Evolutionary conservation across 2,329 filamentous ascomycete genomes (phyloP), one percentile per base, ranked within the genome.

Genomic region (Coniochaeta hoffmannii): DNA sequence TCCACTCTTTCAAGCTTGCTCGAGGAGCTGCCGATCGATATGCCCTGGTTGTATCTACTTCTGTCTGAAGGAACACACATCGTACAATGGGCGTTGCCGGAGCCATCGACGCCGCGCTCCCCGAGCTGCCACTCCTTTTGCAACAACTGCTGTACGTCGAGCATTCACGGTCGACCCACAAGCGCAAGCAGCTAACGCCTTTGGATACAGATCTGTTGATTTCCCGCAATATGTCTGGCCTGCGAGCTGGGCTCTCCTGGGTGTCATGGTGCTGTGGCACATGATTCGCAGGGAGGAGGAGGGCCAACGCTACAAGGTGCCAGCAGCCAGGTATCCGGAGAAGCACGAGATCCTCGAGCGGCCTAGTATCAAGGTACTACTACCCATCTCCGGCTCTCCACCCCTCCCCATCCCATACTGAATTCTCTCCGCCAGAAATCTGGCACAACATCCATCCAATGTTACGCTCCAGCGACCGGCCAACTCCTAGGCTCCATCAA

Each of bases 391-490:
- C 28, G 24, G 24, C n/a, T 14, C 2, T 49, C 5, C 7, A 6
- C 15, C 5, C n/a, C 15, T 11, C 17, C 30, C 17, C 49, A 41
- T 24, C 6, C 41, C 30, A 55, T 64, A 51, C 65, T 58, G 14
- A 24, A 50, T 24, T 32, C 14, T 34, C 54, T n/a, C 5, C n/a
- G 28, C 14, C 57, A 83, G 78, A 68, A 82, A n/a, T 68, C 82
- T 1, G 85, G 83, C 15, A 84, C 83, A 36, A 79, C 81, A 1
- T 80, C 85, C 8, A 86, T 95, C 58, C 88, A 90, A 72, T 95
- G 90, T 73, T 94, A 94, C 69, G 88, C 88, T 44, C 94, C 94
- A 1, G 93, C 93, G 1, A 97, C 91, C 24, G 94, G 94, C 59
- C 82, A 88, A 65, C 82, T 90, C 57, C 83, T 99, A 26, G 91